A percentile compares a stretch with the other conserved stretches of the same genome.
These are phyloP conservation scores for Plenodomus tracheiphilus DNA, from an alignment of 2,329 filamentous ascomycete species.

Conservation along the genomic window DNA sequence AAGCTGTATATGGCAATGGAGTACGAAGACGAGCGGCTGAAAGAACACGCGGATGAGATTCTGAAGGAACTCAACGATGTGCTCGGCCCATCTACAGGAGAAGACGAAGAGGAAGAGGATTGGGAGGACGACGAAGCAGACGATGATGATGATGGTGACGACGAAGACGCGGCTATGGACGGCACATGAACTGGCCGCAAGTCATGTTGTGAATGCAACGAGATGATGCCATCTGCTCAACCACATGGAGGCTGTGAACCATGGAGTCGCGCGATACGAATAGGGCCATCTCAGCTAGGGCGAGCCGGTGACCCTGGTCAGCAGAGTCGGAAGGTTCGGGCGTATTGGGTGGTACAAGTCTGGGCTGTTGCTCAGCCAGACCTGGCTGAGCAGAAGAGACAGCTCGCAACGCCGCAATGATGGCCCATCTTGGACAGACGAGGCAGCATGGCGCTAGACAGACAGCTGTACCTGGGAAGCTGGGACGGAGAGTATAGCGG, in stretches of 20 bases:
- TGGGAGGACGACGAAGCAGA: constrained; percentile 47
- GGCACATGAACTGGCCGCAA: constrained; percentile 33
- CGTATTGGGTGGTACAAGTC: neutral
- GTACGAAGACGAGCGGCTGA: constrained; percentile 82
- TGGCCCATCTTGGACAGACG: neutral
- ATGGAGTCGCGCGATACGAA: neutral
- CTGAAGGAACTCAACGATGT: constrained; percentile 54
- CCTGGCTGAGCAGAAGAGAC: neutral
- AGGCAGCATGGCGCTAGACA: neutral
- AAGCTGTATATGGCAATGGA: constrained; percentile 77
- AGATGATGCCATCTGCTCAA: neutral
- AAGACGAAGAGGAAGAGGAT: constrained; percentile 49
- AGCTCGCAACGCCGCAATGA: neutral
- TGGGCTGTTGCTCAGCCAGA: neutral
- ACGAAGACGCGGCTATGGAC: constrained; percentile 42
- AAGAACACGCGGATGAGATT: constrained; percentile 74
- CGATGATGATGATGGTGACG: constrained; percentile 32
- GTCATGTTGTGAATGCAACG: neutral
- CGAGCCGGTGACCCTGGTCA: neutral
- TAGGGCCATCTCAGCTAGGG: neutral
- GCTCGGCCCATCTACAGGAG: constrained; percentile 49
- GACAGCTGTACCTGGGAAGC: too few relatives aligned
- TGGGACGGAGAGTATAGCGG: too few relatives aligned
- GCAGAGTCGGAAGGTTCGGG: neutral
- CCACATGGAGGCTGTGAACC: neutral